These are phyloP conservation scores for Trichoderma cornu-damae DNA, from an alignment of 2,329 filamentous ascomycete genomes.

Conservation along the genomic window DNA sequence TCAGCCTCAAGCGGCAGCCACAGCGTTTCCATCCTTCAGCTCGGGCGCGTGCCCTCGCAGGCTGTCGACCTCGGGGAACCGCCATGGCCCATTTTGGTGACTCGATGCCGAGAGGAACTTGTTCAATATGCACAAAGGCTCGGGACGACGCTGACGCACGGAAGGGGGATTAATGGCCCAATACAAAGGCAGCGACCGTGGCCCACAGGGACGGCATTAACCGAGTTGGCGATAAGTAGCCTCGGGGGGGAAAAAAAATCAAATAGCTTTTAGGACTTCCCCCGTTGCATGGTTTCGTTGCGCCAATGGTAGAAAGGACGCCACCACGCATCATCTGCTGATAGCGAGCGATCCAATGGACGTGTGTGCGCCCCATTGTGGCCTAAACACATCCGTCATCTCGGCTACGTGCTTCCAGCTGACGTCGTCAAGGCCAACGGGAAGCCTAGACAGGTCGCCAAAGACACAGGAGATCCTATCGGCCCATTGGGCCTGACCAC, in stretches of 20 bases:
- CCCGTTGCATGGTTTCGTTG: slow-evolving; percentile 67
- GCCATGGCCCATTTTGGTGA: slow-evolving; percentile 65
- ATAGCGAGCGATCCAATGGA: slow-evolving; percentile 81
- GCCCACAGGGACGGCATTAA: slow-evolving; percentile 84
- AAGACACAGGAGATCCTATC: slow-evolving; percentile 60
- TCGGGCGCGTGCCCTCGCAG: slow-evolving; percentile 61
- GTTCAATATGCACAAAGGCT: slow-evolving; percentile 71
- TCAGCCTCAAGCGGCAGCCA: slow-evolving; percentile 60
- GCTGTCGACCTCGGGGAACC: slow-evolving; percentile 71
- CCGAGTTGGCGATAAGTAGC: slow-evolving; percentile 75
- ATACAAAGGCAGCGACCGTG: no score
- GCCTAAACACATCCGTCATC: slow-evolving; percentile 65
- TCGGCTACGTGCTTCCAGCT: slow-evolving; percentile 61
- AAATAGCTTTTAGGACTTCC: slow-evolving; percentile 81
- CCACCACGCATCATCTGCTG: slow-evolving; percentile 66
- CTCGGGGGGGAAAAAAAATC: slow-evolving; percentile 70
- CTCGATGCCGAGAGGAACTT: slow-evolving; percentile 56
- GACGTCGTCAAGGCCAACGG: slow-evolving; percentile 63
- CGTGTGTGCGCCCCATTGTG: slow-evolving; percentile 72
- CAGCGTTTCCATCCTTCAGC: slow-evolving; percentile 60
- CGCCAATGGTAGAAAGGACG: slow-evolving; percentile 74
- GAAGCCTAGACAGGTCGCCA: slow-evolving; percentile 68
- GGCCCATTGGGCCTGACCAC: slow-evolving; percentile 67
- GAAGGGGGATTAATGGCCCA: no score
- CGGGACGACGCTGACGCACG: slow-evolving; percentile 62